These are phyloP conservation scores for Laburnicola sp. DNA, from an alignment of 2,329 filamentous ascomycete species.

Conservation along the genomic window DNA sequence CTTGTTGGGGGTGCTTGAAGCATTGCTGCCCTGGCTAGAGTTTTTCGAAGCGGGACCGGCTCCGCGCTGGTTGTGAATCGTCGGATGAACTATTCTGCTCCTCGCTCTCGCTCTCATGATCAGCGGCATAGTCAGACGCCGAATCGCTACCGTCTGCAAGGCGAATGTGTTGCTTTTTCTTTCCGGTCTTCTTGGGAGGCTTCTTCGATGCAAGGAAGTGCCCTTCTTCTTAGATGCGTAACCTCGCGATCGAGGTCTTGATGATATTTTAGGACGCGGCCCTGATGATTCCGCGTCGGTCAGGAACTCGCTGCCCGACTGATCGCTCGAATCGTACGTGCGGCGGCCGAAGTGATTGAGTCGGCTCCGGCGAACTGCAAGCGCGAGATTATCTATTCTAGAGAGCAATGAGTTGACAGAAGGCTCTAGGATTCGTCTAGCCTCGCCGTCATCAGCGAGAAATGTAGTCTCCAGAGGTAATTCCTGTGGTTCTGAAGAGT, in stretches of 20 bases:
- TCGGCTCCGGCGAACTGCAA: conserved; percentile 69
- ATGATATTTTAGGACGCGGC: conserved; percentile 17
- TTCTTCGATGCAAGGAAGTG: conserved; percentile 1
- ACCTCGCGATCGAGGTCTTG: conserved; percentile 20
- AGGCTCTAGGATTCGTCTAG: conserved; percentile 66
- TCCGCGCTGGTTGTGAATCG: conserved; percentile 4
- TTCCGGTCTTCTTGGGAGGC: conserved; percentile 1
- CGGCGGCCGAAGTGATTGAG: conserved; percentile 51
- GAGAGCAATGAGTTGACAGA: conserved; percentile 70
- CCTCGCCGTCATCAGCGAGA: conserved; percentile 71
- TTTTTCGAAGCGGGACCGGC: conserved; percentile 21
- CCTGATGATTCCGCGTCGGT: conserved; percentile 31
- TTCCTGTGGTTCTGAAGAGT: conserved; percentile 16
- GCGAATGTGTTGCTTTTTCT: neutral
- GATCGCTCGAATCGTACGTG: conserved; percentile 25
- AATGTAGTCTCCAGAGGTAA: conserved; percentile 54
- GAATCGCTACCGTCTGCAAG: conserved; percentile 47
- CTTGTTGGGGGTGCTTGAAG: conserved; percentile 17
- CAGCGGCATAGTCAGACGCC: conserved; percentile 42
- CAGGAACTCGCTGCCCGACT: conserved; percentile 33
- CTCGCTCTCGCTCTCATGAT: conserved; percentile 20
- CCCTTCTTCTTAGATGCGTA: conserved; percentile 12
- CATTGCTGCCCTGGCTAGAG: conserved; percentile 11
- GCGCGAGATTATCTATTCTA: conserved; percentile 70
- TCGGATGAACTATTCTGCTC: conserved; percentile 6